phyloP scores from a whole-genome alignment of 805 yeast genomes.

The Naumovozyma dairenensis region DNA sequence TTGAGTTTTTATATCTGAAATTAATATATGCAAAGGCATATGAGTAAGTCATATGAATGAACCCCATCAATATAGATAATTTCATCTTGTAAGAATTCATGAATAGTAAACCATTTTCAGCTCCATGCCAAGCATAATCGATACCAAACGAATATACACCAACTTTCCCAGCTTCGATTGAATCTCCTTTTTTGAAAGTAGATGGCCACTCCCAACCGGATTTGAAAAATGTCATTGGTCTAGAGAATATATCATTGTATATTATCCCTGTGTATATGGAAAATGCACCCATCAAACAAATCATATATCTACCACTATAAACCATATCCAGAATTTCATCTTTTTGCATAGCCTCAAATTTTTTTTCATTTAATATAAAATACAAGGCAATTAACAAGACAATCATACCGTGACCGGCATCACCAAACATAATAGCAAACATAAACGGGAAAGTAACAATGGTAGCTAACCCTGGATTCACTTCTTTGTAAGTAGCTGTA shows the following conservation, averaged over 20 bases:
- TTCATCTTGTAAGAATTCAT: constrained; percentile 97
- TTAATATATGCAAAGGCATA: constrained; percentile 78
- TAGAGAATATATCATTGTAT: constrained; percentile 89
- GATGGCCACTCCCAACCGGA: constrained; percentile 95
- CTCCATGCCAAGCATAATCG: constrained; percentile 95
- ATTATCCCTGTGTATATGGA: constrained; percentile 92
- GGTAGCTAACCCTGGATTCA: constrained; percentile 93
- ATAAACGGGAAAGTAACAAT: constrained; percentile 93
- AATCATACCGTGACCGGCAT: constrained; percentile 89
- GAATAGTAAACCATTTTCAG: constrained; percentile 84
- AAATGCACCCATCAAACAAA: constrained; percentile 85
- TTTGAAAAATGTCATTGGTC: constrained; percentile 75
- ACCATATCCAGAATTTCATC: constrained; percentile 98
- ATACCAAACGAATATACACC: constrained; percentile 79
- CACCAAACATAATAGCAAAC: constrained; percentile 99
- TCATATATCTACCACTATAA: constrained; percentile 80
- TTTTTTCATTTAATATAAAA: constrained; percentile 65
- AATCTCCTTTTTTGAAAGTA: constrained; percentile 56
- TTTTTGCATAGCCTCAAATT: constrained; percentile 56
- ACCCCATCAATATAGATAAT: constrained; percentile 89
- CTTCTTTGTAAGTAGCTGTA: constrained; percentile 84
- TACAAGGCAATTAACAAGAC: constrained; percentile 62
- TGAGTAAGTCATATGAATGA: constrained; percentile 87
- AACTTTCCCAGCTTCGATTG: constrained; percentile 52
- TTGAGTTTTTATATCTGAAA: constrained; percentile 54